Evolutionary conservation across 73 alveolate species (phyloP).

Genomic region (Paramecium sexaurelia): DNA sequence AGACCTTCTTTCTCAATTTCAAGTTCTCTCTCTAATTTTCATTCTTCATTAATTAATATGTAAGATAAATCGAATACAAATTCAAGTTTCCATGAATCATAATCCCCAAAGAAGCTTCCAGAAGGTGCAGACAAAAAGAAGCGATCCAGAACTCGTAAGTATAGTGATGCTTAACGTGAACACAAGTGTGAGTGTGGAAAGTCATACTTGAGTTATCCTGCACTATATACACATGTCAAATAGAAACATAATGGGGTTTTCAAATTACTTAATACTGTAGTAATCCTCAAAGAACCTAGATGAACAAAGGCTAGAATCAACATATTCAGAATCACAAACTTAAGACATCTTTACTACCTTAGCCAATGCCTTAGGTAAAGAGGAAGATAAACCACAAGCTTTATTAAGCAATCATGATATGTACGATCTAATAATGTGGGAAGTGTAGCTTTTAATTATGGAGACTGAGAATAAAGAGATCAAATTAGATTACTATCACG

Average conservation of each 20-base stretch:
- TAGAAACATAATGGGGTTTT: constrained; percentile 90
- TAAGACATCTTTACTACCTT: constrained; percentile 7
- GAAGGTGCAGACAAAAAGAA: background rate
- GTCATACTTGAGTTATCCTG: constrained; percentile 98
- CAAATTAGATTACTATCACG: background rate
- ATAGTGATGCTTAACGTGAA: constrained; percentile 71
- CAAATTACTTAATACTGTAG: background rate
- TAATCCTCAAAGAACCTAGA: constrained; percentile 6
- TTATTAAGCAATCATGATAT: background rate
- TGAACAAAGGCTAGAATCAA: background rate
- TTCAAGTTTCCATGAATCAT: constrained; percentile 1
- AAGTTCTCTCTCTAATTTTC: background rate
- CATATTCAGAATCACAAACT: constrained; percentile 21
- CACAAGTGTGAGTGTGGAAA: constrained; percentile 96
- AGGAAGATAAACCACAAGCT: constrained; percentile 8
- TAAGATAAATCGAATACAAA: background rate
- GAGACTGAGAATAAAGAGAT: background rate
- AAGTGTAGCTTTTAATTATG: background rate
- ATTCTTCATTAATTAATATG: constrained; percentile 19
- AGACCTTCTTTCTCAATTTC: background rate
- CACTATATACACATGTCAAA: constrained; percentile 98
- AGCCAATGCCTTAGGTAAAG: background rate
- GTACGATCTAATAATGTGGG: constrained; percentile 5
- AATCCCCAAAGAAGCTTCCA: background rate
- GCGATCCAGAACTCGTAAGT: constrained; percentile 68